A percentile compares a stretch with the other conserved stretches of the same genome.
These are phyloP conservation scores for Wickerhamomyces chambardii DNA, from an alignment of 805 yeast genomes.

Conservation along the genomic window DNA sequence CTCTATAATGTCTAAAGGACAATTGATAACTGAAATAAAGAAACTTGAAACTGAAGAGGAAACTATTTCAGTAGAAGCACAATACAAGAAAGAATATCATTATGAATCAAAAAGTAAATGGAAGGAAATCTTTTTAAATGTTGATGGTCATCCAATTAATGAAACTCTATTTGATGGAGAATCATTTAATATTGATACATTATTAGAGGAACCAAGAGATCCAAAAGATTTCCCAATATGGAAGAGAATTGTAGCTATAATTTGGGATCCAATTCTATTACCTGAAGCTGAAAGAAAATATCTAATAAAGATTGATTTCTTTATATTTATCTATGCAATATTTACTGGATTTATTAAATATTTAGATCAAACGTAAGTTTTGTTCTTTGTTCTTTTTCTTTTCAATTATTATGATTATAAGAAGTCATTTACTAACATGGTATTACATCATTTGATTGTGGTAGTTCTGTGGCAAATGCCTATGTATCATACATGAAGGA, in stretches of 20 bases:
- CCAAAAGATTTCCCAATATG: constrained; percentile 3
- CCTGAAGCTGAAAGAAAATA: constrained; percentile 3
- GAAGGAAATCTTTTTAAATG: constrained; percentile 1
- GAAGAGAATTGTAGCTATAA: constrained; percentile 3
- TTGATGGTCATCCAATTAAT: constrained; percentile 1
- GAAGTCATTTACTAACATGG: no score
- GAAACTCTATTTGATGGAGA: constrained; percentile 4
- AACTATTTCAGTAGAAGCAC: constrained; percentile 9
- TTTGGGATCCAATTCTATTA: constrained; percentile 5
- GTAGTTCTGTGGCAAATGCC: constrained; percentile 58
- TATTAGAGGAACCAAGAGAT: constrained; percentile 2
- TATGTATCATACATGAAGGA: constrained; percentile 57
- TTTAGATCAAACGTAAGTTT: constrained; percentile 48
- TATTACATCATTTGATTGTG: no score
- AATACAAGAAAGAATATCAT: constrained; percentile 49
- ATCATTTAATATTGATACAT: constrained; percentile 3
- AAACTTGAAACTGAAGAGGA: no score
- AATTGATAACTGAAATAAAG: no score
- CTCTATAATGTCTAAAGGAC: no score
- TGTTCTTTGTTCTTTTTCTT: no score
- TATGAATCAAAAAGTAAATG: constrained; percentile 32
- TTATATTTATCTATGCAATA: constrained; percentile 6
- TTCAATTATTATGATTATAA: no score
- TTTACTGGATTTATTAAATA: constrained; percentile 31
- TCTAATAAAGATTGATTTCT: constrained; percentile 6